Evolutionary conservation across 805 yeast genomes (phyloP), one percentile per base, ranked within the genome.

Genomic region (Myxozyma vanderwaltii): DNA sequence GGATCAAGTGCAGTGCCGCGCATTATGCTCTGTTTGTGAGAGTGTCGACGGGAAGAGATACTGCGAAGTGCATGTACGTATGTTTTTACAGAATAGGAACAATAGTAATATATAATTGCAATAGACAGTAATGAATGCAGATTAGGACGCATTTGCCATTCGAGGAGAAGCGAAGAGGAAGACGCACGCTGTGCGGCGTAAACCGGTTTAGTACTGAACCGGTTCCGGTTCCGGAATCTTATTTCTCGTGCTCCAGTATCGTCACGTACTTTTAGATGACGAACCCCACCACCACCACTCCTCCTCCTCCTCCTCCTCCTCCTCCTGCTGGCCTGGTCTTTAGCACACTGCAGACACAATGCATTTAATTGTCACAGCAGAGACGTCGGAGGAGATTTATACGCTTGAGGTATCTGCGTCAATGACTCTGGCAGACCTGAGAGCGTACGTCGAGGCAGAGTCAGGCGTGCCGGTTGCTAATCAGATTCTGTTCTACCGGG

Each of bases 381-480:
- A 77, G 40, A 69, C 73, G 17, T 73, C 77, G n/a, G 88, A 81
- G 35, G 77, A 75, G 35, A 75, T 84, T 10, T 71, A 80, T 54
- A 72, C 74, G 2, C 78, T 88, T 1, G 96, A 90, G 53, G 79
- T 89, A 3, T 81, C 89, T 3, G 81, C 75, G 0, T 86, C 85
- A 13, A 79, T 90, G 77, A 70, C 83, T 0, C 70, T 90, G 8
- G 76, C 71, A 13, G 96, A 91, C 70, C 79, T 91, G 64, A 79
- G 82, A 59, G 95, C 92, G 0, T 83, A 86, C 63, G 69, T 91
- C 8, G 86, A 85, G 61, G 83, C 86, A 1, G 96, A 89, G 68
- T 80, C 90, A 7, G 79, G 76, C 13, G 79, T 86, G 51, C 74
- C 76, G 10, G 73, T 79, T 3, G 67, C 70, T 0, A 67, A 73